Percentiles rank a stretch among this genome's conserved stretches.
Conservation (phyloP, 371 early-diverging fungal genomes). For the Conidiobolus incongruus region DNA sequence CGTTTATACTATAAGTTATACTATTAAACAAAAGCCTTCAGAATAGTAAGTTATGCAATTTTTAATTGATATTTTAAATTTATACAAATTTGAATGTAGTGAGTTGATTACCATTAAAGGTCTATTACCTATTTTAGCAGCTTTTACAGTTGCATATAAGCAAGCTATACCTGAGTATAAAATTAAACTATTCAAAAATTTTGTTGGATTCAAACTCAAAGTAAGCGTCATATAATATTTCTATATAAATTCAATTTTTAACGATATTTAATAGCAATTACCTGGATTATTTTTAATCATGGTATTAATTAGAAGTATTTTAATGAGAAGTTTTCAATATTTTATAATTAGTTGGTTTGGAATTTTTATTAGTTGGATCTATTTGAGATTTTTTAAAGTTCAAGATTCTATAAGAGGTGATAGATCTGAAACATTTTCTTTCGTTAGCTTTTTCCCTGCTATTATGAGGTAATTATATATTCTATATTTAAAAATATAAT, state of each 20-base stretch:
- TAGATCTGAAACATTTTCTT: slow-evolving; percentile 56
- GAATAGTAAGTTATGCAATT: slow-evolving; percentile 29
- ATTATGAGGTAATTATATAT: slow-evolving; percentile 29
- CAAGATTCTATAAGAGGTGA: slow-evolving; percentile 64
- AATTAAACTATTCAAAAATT: slow-evolving; percentile 13
- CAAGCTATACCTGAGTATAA: slow-evolving; percentile 1
- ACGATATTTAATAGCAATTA: slow-evolving; percentile 14
- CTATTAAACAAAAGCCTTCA: slow-evolving; percentile 22
- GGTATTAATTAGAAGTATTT: slow-evolving; percentile 8
- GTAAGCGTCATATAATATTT: not conserved
- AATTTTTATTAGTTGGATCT: slow-evolving; percentile 49
- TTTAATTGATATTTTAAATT: no score
- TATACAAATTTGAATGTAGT: no score
- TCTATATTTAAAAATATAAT: no score
- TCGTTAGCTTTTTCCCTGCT: slow-evolving; percentile 64
- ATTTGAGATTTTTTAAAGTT: slow-evolving; percentile 50
- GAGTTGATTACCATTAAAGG: not conserved
- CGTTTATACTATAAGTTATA: slow-evolving; percentile 27
- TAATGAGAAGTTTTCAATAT: slow-evolving; percentile 9
- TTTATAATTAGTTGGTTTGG: slow-evolving; percentile 22
- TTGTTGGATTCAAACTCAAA: slow-evolving; percentile 10
- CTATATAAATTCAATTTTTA: not conserved
- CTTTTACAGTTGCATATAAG: slow-evolving; percentile 10
- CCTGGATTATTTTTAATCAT: slow-evolving; percentile 11
- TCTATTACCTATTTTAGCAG: slow-evolving; percentile 1